A percentile compares a stretch with the other conserved stretches of the same genome.
These are phyloP conservation scores for Coniferiporia sulphurascens DNA, from an alignment of 1,284 basidiomycete species.

Conservation along the genomic window DNA sequence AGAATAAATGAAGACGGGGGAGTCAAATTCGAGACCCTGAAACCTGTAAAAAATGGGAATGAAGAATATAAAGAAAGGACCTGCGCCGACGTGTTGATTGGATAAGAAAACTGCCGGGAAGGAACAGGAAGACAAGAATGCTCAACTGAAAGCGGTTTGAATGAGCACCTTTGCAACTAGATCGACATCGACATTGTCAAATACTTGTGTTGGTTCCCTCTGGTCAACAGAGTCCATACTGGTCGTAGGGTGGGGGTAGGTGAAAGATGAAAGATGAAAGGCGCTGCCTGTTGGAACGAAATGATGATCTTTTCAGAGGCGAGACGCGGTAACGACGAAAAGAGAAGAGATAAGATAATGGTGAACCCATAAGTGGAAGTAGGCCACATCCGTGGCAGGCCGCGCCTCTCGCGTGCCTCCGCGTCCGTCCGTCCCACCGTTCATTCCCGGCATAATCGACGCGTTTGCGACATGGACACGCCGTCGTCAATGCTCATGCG, in stretches of 20 bases:
- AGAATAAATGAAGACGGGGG: slow-evolving; percentile 47
- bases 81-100: slow-evolving; percentile 35
- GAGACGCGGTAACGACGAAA: background rate
- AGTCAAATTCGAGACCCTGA: slow-evolving; percentile 51
- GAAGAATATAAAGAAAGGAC: slow-evolving; percentile 77
- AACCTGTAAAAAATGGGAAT: slow-evolving; percentile 73
- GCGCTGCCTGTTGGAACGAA: slow-evolving; percentile 5
- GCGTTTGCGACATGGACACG: slow-evolving; percentile 2
- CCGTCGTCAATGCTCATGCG: background rate
- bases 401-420: background rate
- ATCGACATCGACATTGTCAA: slow-evolving; percentile 51
- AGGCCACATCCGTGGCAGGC: background rate
- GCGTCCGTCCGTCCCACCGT: background rate
- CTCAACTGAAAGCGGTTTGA: slow-evolving; percentile 73
- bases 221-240: slow-evolving; percentile 13
- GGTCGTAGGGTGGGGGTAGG: background rate
- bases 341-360: background rate
- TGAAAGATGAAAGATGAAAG: background rate
- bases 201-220: slow-evolving; percentile 17
- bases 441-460: background rate
- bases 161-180: slow-evolving; percentile 69
- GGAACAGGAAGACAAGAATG: slow-evolving; percentile 14
- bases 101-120: slow-evolving; percentile 13
- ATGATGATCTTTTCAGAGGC: background rate
- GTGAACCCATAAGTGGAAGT: background rate